These are phyloP conservation scores for Apiospora kogelbergensis DNA, from an alignment of 2,329 filamentous ascomycete species.

Conservation along the genomic window DNA sequence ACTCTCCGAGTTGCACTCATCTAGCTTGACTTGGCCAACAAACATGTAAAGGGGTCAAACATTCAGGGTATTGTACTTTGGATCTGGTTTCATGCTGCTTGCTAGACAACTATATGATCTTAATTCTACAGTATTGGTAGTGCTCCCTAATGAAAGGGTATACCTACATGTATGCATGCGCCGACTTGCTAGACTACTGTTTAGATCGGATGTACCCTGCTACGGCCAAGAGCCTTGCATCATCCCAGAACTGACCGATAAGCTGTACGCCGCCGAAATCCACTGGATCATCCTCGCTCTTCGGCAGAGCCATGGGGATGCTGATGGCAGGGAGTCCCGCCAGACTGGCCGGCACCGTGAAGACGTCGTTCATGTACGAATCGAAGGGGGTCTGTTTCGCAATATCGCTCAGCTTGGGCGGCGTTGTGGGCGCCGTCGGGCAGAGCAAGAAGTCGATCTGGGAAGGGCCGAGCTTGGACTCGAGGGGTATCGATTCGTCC, in stretches of 20 bases:
- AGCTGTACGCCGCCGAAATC: slow-evolving; percentile 66
- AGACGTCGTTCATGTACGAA: slow-evolving; percentile 88
- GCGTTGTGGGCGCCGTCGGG: slow-evolving; percentile 78
- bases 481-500: slow-evolving; percentile 49
- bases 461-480: slow-evolving; percentile 56
- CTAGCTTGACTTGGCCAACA: neutral
- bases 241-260: slow-evolving; percentile 80
- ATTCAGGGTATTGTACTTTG: neutral
- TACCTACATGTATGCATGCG: no score
- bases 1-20: neutral
- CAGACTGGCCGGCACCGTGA: slow-evolving; percentile 91
- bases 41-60: neutral
- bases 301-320: slow-evolving; percentile 60
- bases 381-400: slow-evolving; percentile 60
- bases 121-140: no score
- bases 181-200: neutral
- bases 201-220: slow-evolving; percentile 38
- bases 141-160: neutral
- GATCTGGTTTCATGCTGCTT: neutral
- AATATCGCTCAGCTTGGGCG: slow-evolving; percentile 65
- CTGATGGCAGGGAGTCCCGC: slow-evolving; percentile 89
- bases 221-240: slow-evolving; percentile 60
- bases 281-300: slow-evolving; percentile 33
- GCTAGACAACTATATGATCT: neutral
- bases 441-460: slow-evolving; percentile 85